Base-by-base conservation (phyloP, 257 asterid species). In the Nicotiana sylvestris region DNA sequence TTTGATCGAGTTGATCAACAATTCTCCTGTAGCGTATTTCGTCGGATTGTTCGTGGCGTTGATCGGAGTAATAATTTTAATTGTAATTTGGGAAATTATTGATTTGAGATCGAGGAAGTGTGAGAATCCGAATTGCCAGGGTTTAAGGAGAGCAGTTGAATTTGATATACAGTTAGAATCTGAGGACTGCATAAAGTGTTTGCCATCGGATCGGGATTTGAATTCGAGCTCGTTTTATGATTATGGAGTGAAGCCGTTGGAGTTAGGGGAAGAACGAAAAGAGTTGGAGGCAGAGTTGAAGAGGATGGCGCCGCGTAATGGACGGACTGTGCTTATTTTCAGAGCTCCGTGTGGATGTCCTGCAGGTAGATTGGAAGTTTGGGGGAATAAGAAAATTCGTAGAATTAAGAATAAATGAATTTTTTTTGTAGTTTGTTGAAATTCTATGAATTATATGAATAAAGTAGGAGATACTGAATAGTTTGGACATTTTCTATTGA, bases 301-400 rank as follows among this genome's bases (percentile, higher is more conserved):
- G 89, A 89, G 87, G 80, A 90, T 90, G 93, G 92, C 93, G 33
- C 93, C 93, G 8, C 85, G 70, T 74, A 89, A 90, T 60, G 93
- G 93, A 57, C 87, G 93, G 83, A 89, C 93, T 0, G 91, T 90
- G 64, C 90, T 90, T 29, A 83, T 90, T 39, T 90, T 90, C 85
- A 88, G 93, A 76, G 85, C 91, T 16, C 90, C 89, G 1, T 90
- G 93, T 77, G 93, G 93, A 25, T 90, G 93, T 30, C 92, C 93
- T 15, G 88, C 86, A 25, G 91, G 92, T 37, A 90, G 92, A 68
- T 82, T 90, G 86, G 93, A 90, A 88, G 93, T 90, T 87, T 90
- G 93, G 92, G 93, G 91, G 4, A 81, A 81, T 61, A 90, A 84
- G 89, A 89, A 87, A 87, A 53, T 89, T 74, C 91, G 93, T 76